A percentile compares a stretch with the other conserved stretches of the same genome.
Conservation (phyloP, 768 basidiomycete genomes). For the Suillus placidus region DNA sequence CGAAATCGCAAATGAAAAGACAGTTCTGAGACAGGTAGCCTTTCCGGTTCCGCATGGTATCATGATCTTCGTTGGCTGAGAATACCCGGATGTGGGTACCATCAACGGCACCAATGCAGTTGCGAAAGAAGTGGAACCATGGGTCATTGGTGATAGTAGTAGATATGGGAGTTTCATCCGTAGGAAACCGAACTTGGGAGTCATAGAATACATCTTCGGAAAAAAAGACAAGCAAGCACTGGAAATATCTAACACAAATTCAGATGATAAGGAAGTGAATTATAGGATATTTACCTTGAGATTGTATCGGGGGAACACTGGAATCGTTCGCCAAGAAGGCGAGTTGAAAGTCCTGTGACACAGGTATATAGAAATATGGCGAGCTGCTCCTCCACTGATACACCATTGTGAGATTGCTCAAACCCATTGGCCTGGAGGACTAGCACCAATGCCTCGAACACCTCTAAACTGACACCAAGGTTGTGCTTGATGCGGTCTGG, state of each 20-base stretch:
- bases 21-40: too few species aligned
- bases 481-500: too few species aligned
- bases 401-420: not conserved
- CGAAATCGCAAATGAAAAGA: too few species aligned
- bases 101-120: slow-evolving; percentile 12
- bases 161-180: not conserved
- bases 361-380: slow-evolving; percentile 4
- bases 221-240: slow-evolving; percentile 12
- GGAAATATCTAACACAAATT: slow-evolving; percentile 14
- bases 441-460: slow-evolving; percentile 21
- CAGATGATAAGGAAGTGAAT: too few species aligned
- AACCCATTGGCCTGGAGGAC: slow-evolving; percentile 13
- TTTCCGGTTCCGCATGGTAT: slow-evolving; percentile 19
- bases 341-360: not conserved
- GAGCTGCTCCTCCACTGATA: slow-evolving; percentile 7
- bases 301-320: slow-evolving; percentile 6
- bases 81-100: not conserved
- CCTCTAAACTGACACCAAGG: too few species aligned
- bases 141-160: not conserved
- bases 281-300: not conserved
- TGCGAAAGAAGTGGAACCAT: not conserved
- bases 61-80: not conserved
- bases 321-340: slow-evolving; percentile 6
- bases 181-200: slow-evolving; percentile 6
- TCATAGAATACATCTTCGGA: slow-evolving; percentile 10